These are phyloP conservation scores for Lipomyces yarrowii DNA, from an alignment of 1,139 yeast genomes.

Conservation along the genomic window DNA sequence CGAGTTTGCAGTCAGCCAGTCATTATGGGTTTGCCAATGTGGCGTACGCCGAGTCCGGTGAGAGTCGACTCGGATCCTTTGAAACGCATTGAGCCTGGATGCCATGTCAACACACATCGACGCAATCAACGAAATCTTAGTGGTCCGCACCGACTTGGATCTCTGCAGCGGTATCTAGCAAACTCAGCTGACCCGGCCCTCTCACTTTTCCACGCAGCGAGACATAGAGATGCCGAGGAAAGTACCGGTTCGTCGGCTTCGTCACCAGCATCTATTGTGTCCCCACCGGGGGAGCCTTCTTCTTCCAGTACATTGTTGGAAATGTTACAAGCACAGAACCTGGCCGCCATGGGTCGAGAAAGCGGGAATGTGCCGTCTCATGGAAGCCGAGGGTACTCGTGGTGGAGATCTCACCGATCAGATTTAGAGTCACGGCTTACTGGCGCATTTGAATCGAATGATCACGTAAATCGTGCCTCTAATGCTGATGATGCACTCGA, in stretches of 20 bases:
- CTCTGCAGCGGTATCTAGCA: not conserved
- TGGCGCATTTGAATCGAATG: not conserved
- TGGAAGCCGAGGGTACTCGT: not conserved
- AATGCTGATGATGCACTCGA: not conserved
- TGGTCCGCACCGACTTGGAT: not conserved
- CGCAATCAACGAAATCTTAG: not conserved
- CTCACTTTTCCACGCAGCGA: not conserved
- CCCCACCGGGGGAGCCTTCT: not conserved
- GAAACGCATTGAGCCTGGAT: slow-evolving; percentile 1
- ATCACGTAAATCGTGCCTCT: not conserved
- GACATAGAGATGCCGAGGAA: not conserved
- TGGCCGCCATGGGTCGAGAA: not conserved
- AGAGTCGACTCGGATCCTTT: not conserved
- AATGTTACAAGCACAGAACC: slow-evolving; percentile 3
- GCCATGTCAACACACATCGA: not conserved
- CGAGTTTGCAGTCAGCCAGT: not conserved
- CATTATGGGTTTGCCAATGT: not conserved
- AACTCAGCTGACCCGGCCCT: not conserved
- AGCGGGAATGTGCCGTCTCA: not conserved
- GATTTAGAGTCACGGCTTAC: not conserved
- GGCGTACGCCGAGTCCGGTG: slow-evolving; percentile 5
- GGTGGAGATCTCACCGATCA: slow-evolving; percentile 4
- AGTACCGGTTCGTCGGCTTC: not conserved
- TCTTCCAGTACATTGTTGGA: slow-evolving; percentile 3
- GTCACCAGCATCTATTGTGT: not conserved